A percentile compares a stretch with the other conserved stretches of the same genome.
Conservation (phyloP, 148 eudicot genomes). For the Drosera capensis region DNA sequence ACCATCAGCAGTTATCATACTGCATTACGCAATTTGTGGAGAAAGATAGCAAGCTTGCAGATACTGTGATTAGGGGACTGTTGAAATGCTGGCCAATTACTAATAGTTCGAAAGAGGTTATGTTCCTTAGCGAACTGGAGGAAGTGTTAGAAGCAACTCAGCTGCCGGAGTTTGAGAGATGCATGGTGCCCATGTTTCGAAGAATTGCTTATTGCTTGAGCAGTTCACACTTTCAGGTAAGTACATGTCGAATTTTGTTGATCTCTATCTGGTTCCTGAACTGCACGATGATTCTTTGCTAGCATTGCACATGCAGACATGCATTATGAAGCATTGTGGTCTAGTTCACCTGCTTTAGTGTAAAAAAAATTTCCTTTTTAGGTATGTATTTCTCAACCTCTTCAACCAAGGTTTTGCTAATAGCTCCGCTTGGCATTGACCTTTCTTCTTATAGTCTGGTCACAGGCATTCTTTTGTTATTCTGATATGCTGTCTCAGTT, state of each 20-base stretch:
- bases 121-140: conserved; percentile 84
- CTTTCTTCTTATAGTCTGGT: no score
- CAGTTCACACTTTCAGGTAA: conserved; percentile 92
- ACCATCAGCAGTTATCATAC: conserved; percentile 84
- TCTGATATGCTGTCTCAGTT: no score
- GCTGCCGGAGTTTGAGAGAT: conserved; percentile 74
- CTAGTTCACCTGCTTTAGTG: no score
- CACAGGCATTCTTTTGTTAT: no score
- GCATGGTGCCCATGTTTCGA: conserved; percentile 71
- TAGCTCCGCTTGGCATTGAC: no score
- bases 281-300: neutral
- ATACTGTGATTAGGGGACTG: conserved; percentile 72
- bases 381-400: no score
- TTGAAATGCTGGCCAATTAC: conserved; percentile 84
- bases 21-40: conserved; percentile 87
- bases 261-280: neutral
- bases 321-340: no score
- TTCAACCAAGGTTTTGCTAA: no score
- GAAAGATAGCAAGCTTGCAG: conserved; percentile 88
- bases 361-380: no score
- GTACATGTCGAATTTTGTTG: conserved; percentile 3
- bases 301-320: no score
- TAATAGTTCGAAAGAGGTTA: conserved; percentile 92
- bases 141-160: conserved; percentile 91
- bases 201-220: conserved; percentile 64